Percentiles rank a stretch among this genome's conserved stretches.
Conservation (phyloP, 805 yeast species). For the Yamadazyma sp. region DNA sequence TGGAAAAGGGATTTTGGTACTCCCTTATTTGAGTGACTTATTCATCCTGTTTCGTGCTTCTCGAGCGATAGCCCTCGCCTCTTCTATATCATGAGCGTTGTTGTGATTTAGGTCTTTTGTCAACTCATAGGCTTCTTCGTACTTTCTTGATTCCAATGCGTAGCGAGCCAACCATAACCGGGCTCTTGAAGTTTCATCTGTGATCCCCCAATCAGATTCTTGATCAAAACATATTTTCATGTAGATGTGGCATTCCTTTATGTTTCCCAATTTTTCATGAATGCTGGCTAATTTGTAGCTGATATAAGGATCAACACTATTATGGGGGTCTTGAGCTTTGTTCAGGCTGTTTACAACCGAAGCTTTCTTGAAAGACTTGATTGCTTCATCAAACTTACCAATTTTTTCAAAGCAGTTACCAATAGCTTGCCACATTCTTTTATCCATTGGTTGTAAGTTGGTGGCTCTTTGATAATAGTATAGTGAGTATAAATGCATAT, state of each 20-base stretch:
- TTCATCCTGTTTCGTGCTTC: conserved; percentile 63
- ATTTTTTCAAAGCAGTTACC: conserved; percentile 87
- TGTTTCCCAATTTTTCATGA: conserved; percentile 56
- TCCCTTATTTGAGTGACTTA: too few species aligned
- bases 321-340: conserved; percentile 11
- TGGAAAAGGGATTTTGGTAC: too few species aligned
- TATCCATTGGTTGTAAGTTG: conserved; percentile 81
- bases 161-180: conserved; percentile 81
- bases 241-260: conserved; percentile 52
- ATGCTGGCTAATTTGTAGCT: conserved; percentile 68
- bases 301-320: conserved; percentile 43
- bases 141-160: conserved; percentile 57
- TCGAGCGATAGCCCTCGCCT: conserved; percentile 79
- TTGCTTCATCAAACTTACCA: conserved; percentile 66
- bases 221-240: conserved; percentile 70
- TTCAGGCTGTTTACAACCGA: conserved; percentile 45
- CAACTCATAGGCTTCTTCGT: conserved; percentile 66
- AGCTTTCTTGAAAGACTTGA: conserved; percentile 81
- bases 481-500: conserved; percentile 89
- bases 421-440: conserved; percentile 94
- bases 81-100: conserved; percentile 83
- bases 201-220: conserved; percentile 61
- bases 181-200: conserved; percentile 76
- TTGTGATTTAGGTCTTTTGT: conserved; percentile 69
- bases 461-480: conserved; percentile 93